Conservation (phyloP, 768 basidiomycete genomes). For the Boletus sp. region DNA sequence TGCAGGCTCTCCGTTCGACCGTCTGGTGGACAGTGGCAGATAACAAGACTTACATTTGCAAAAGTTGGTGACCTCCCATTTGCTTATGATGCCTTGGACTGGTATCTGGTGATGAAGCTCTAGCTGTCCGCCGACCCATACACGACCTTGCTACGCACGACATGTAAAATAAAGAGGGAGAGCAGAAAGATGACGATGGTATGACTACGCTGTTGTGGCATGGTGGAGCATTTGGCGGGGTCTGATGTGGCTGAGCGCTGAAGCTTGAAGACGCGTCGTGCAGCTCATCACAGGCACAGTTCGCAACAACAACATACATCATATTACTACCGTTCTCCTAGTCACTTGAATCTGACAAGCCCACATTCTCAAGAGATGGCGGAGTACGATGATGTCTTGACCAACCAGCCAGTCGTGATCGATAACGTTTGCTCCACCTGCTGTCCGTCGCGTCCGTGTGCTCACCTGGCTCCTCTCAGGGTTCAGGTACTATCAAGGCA, state of each 20-base stretch:
- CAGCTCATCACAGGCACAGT: background rate
- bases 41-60: constrained; percentile 67
- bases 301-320: background rate
- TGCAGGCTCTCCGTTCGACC: constrained; percentile 31
- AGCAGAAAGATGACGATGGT: constrained; percentile 16
- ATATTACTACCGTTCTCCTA: background rate
- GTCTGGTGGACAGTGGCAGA: background rate
- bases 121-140: constrained; percentile 3
- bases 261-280: constrained; percentile 6
- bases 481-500: constrained; percentile 97
- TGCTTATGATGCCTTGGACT: constrained; percentile 48
- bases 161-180: constrained; percentile 12
- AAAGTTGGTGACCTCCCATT: constrained; percentile 89
- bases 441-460: constrained; percentile 23
- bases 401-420: constrained; percentile 98
- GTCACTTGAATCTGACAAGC: constrained; percentile 4
- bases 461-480: constrained; percentile 49
- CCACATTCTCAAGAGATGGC: constrained; percentile 48
- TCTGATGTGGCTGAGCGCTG: constrained; percentile 20
- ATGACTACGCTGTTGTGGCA: constrained; percentile 15
- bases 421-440: constrained; percentile 72
- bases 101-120: constrained; percentile 32
- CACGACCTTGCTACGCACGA: constrained; percentile 25
- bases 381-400: constrained; percentile 90
- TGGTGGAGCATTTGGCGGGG: constrained; percentile 7